Conservation (phyloP, 106 monocot genomes). For the Chionographis japonica region DNA sequence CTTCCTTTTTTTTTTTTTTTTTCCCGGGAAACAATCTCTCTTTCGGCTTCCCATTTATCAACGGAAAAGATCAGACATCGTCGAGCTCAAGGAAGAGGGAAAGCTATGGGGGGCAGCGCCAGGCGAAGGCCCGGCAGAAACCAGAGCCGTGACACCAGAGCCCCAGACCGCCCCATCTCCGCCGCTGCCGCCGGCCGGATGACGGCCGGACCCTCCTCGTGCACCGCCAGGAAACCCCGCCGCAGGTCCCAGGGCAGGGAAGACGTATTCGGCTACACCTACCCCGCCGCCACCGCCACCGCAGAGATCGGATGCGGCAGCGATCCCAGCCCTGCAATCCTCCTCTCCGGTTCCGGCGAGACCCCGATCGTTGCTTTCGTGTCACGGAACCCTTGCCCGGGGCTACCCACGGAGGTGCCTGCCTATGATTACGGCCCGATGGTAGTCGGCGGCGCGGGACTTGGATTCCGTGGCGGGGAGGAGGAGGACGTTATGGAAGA, state of each 20-base stretch:
- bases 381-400: conserved; percentile 15
- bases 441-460: conserved; percentile 22
- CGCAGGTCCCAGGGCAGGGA: neutral
- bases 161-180: neutral
- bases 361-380: conserved; percentile 20
- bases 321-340: conserved; percentile 1
- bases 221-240: neutral
- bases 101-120: conserved; percentile 8
- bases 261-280: conserved; percentile 20
- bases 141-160: neutral
- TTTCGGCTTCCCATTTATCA: too few species aligned
- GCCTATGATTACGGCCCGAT: conserved; percentile 37
- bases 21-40: too few species aligned
- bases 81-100: too few species aligned
- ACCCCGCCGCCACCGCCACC: conserved; percentile 5
- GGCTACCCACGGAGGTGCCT: conserved; percentile 12
- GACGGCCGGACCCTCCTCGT: neutral
- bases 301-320: neutral
- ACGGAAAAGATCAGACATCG: too few species aligned
- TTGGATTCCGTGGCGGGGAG: conserved; percentile 43
- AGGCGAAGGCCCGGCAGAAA: conserved; percentile 1
- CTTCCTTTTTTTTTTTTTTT: too few species aligned
- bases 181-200: neutral
- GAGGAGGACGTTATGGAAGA: conserved; percentile 18
- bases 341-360: conserved; percentile 16